phyloP scores from a whole-genome alignment of 225 moss, liverwort and hornwort species.

The Physcomitrium patens region DNA sequence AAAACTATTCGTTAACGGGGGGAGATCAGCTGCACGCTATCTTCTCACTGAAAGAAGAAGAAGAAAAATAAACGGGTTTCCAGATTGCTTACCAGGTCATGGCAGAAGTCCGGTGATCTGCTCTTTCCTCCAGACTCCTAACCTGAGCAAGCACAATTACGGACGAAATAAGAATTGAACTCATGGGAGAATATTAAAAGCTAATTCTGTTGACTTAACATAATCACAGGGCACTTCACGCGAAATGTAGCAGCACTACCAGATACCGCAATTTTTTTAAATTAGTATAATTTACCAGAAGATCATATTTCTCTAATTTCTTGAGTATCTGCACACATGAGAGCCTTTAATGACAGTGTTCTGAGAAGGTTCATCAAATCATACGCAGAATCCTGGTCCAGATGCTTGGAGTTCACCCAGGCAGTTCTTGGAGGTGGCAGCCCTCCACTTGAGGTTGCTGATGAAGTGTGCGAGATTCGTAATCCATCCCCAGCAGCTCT shows the following conservation, averaged over 20 bases:
- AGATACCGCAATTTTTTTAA: too few species aligned
- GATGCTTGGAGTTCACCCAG: constrained; percentile 32
- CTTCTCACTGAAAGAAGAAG: background rate
- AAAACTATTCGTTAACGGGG: constrained; percentile 13
- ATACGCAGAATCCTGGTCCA: constrained; percentile 45
- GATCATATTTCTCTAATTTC: background rate
- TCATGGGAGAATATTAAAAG: constrained; percentile 2
- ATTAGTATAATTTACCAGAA: background rate
- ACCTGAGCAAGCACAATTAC: constrained; percentile 8
- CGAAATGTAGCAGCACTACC: too few species aligned
- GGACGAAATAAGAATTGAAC: background rate
- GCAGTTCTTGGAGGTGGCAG: constrained; percentile 6
- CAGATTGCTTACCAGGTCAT: constrained; percentile 14
- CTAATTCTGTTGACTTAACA: too few species aligned
- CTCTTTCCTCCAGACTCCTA: constrained; percentile 11
- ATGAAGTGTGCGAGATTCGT: constrained; percentile 29
- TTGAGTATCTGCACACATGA: background rate
- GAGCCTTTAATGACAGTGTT: constrained; percentile 27
- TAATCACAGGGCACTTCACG: too few species aligned
- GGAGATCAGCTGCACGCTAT: background rate
- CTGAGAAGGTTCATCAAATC: constrained; percentile 34
- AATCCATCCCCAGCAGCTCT: background rate
- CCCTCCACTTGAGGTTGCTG: constrained; percentile 19
- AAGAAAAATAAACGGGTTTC: constrained; percentile 19
- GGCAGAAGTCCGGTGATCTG: constrained; percentile 41